These are phyloP conservation scores for Fusarium aywerte DNA, from an alignment of 2,329 filamentous ascomycete species.

Conservation along the genomic window DNA sequence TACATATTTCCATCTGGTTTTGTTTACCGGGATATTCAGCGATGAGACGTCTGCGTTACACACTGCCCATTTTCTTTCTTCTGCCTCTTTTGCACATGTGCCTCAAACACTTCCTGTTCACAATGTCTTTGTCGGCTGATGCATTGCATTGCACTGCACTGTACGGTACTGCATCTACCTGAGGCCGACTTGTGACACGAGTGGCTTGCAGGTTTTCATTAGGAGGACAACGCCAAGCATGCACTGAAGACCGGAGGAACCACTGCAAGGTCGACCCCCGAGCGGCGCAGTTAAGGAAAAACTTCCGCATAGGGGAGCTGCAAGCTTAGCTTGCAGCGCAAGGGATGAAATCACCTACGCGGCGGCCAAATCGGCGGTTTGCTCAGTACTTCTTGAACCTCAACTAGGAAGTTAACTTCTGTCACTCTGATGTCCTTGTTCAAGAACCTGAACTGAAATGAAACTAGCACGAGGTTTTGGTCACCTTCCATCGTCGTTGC, in stretches of 20 bases:
- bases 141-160: too few species aligned
- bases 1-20: slow-evolving; percentile 19
- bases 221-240: neutral
- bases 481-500: neutral
- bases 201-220: neutral
- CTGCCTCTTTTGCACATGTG: neutral
- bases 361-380: too few species aligned
- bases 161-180: neutral
- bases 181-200: neutral
- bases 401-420: neutral
- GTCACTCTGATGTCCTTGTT: neutral
- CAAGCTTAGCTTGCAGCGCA: neutral
- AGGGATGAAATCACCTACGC: too few species aligned
- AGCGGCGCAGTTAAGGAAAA: neutral
- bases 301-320: neutral
- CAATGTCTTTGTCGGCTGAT: neutral
- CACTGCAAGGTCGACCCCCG: neutral
- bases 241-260: neutral
- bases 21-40: neutral
- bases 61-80: neutral
- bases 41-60: slow-evolving; percentile 6
- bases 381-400: neutral
- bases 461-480: neutral
- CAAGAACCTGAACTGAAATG: neutral
- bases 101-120: neutral